These are phyloP conservation scores for Lepidium africanum DNA, from an alignment of 345 rosid genomes.

Conservation along the genomic window DNA sequence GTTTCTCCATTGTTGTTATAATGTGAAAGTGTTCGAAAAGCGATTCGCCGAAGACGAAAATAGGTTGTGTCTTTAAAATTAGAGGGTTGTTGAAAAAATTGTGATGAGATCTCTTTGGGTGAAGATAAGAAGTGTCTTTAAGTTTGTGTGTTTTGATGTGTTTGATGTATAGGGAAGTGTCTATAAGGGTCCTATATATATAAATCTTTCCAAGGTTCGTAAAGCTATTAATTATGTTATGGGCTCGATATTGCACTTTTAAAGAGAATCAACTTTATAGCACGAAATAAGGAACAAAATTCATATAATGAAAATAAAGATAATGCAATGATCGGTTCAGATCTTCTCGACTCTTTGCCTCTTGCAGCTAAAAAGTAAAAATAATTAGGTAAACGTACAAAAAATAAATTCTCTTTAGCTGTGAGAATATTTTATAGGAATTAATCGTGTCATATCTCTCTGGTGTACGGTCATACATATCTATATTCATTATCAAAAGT, in stretches of 20 bases:
- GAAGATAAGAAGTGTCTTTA: neutral
- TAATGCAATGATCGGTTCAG: neutral
- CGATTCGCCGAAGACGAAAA: neutral
- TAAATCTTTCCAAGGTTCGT: neutral
- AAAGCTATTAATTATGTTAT: neutral
- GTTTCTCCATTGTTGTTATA: conserved; percentile 42
- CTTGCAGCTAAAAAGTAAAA: conserved; percentile 12
- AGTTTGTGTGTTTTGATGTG: neutral
- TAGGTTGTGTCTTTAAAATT: neutral
- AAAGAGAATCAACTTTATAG: conserved; percentile 6
- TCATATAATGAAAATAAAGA: neutral
- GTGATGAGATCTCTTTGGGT: neutral
- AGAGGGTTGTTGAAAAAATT: neutral
- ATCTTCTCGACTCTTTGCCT: conserved; percentile 6
- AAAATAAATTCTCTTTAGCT: neutral
- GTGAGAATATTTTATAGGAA: conserved; percentile 18
- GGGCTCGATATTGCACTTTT: neutral
- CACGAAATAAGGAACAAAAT: neutral
- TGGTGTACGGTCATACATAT: neutral
- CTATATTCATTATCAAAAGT: neutral
- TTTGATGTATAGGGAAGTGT: conserved; percentile 1
- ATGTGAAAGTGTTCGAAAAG: neutral
- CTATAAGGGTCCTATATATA: conserved; percentile 2
- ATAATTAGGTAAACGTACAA: neutral
- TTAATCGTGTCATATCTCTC: neutral